Percentiles rank a stretch among this genome's conserved stretches.
Evolutionary conservation across 192 early-diverging fungal species (phyloP).

Genomic region (Cladochytrium replicatum): DNA sequence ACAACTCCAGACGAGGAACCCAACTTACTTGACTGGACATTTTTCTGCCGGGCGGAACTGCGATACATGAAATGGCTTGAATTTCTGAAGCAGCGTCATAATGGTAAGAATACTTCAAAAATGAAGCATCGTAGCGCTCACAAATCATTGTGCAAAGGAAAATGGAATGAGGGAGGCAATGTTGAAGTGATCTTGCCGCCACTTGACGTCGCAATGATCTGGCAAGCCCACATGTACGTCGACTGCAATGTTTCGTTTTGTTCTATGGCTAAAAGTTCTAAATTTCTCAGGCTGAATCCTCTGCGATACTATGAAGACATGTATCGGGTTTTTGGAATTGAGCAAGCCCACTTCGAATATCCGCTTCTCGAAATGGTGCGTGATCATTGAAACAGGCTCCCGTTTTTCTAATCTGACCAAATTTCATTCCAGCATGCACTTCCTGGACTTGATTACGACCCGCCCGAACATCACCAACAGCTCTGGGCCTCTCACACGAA

Average conservation of each 20-base stretch:
- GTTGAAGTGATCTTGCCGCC: no score
- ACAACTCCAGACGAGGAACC: conserved; percentile 23
- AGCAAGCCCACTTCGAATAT: conserved; percentile 28
- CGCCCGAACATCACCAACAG: conserved; percentile 20
- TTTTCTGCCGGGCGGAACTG: conserved; percentile 43
- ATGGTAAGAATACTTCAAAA: no score
- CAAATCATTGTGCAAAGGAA: no score
- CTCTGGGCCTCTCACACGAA: conserved; percentile 22
- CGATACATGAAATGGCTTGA: conserved; percentile 43
- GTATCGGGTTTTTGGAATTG: conserved; percentile 33
- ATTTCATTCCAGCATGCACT: conserved; percentile 31
- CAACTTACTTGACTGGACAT: conserved; percentile 39
- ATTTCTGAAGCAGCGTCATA: conserved; percentile 27
- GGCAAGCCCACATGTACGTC: conserved; percentile 54
- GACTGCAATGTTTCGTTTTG: no score
- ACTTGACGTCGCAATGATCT: conserved; percentile 53
- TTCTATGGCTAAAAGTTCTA: no score
- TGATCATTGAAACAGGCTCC: no score
- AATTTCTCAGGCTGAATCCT: no score
- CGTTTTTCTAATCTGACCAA: no score
- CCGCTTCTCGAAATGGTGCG: no score
- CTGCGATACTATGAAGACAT: conserved; percentile 51
- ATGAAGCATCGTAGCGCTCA: no score
- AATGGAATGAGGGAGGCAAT: no score
- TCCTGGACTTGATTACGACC: conserved; percentile 25